Evolutionary conservation across 2,329 filamentous ascomycete species (phyloP), one percentile per base, ranked within the genome.

Genomic region (Chrysoporthe cubensis): DNA sequence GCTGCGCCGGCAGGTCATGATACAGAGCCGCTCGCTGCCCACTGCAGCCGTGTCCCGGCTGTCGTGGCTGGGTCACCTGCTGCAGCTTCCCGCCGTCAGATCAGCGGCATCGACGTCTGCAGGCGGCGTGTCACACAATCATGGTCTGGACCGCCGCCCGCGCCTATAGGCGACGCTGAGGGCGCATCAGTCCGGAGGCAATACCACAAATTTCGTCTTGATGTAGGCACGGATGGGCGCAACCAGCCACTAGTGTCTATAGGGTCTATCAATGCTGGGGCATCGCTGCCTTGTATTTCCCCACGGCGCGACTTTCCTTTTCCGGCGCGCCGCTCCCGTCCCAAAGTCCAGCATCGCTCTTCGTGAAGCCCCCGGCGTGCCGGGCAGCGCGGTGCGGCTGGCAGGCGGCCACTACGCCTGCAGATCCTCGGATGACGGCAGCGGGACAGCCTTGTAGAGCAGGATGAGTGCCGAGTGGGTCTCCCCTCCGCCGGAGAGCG

Each of bases 401-500:
- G 4, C 32, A 4, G 13, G 62, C 50, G 34, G n/a, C 40, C 57
- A 26, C 67, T 74, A 79, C 72, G 76, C 76, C 40, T 71, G 71
- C 13, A 71, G 72, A 4, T 79, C 88, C 42, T 88, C 86, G 7
- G 86, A 81, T 8, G 81, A 81, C 9, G 90, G 90, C 69, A 94
- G 81, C 40, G 90, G 85, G 68, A 94, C 90, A 8, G 92, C 91
- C 72, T 87, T 87, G 81, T 96, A 96, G 37, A 96, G 84, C 54
- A 94, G 81, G 71, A 96, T 93, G 60, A 96, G 85, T 40, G 92
- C 92, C 62, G 91, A 94, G 79, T 96, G 92, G 65, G 89, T 91
- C 80, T 96, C 92, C 72, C 94, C 95, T 75, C 96, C 96, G 68
- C 96, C 96, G 62, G 94, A 87, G 63, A 99, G 85, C 3, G 90